phyloP scores from a whole-genome alignment of 2,329 filamentous ascomycete genomes.

The Beauveria pseudobassiana region DNA sequence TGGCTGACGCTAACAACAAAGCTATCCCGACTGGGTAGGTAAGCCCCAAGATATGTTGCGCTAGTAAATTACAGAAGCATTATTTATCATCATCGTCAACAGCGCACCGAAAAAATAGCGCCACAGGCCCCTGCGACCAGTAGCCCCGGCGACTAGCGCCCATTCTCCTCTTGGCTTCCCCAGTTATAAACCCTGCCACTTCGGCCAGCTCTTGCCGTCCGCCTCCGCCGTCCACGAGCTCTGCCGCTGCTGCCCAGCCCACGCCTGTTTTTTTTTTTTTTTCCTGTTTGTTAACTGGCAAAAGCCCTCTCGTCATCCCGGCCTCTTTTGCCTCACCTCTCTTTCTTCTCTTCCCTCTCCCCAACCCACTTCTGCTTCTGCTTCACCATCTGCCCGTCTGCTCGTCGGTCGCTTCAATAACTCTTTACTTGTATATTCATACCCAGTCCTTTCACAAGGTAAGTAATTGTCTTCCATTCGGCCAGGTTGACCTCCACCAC shows the following conservation, averaged over 20 bases:
- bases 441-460: background rate
- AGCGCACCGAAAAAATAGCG: background rate
- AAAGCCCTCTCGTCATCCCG: constrained; percentile 7
- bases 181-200: constrained; percentile 5
- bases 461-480: background rate
- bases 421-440: constrained; percentile 6
- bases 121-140: background rate
- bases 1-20: background rate
- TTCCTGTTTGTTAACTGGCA: background rate
- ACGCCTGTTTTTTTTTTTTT: constrained; percentile 9
- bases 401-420: constrained; percentile 1
- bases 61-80: background rate
- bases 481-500: background rate
- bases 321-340: background rate
- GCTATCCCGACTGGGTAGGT: background rate
- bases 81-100: background rate
- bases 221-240: background rate
- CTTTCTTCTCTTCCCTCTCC: constrained; percentile 4
- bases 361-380: constrained; percentile 9
- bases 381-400: constrained; percentile 9
- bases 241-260: constrained; percentile 1
- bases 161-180: constrained; percentile 1
- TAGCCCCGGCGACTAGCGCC: constrained; percentile 8
- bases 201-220: constrained; percentile 11
- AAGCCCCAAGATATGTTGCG: background rate